These are phyloP conservation scores for Ensete ventricosum DNA, from an alignment of 176 grass and related monocot genomes.

Conservation along the genomic window DNA sequence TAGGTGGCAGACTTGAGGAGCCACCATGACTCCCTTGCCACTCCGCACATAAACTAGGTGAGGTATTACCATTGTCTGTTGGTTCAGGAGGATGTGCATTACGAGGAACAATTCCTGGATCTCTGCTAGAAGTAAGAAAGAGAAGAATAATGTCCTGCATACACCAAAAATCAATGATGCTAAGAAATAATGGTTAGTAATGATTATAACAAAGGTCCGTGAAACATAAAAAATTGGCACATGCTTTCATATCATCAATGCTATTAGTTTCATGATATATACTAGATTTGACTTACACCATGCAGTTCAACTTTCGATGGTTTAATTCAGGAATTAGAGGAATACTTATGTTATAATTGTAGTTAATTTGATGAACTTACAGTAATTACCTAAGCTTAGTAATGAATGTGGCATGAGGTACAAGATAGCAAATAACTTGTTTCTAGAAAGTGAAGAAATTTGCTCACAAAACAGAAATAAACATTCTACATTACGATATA, in stretches of 20 bases:
- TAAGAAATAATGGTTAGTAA: no score
- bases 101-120: slow-evolving; percentile 81
- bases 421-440: no score
- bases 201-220: no score
- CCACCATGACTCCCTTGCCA: not conserved
- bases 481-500: no score
- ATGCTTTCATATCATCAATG: not conserved
- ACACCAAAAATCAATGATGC: not conserved
- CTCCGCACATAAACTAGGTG: slow-evolving; percentile 6
- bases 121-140: slow-evolving; percentile 66
- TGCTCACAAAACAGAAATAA: not conserved
- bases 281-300: no score
- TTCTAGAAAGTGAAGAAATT: not conserved
- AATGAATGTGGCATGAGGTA: no score
- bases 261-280: no score
- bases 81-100: slow-evolving; percentile 57
- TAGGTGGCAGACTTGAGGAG: slow-evolving; percentile 33
- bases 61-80: slow-evolving; percentile 18
- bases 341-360: no score
- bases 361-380: no score
- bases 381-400: no score
- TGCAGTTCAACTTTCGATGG: no score
- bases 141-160: slow-evolving; percentile 63
- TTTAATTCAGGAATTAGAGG: no score
- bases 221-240: not conserved